Percentiles rank a stretch among this genome's conserved stretches.
These are phyloP conservation scores for Parietichytrium sp. DNA, from an alignment of 108 stramenopile genomes.

Conservation along the genomic window DNA sequence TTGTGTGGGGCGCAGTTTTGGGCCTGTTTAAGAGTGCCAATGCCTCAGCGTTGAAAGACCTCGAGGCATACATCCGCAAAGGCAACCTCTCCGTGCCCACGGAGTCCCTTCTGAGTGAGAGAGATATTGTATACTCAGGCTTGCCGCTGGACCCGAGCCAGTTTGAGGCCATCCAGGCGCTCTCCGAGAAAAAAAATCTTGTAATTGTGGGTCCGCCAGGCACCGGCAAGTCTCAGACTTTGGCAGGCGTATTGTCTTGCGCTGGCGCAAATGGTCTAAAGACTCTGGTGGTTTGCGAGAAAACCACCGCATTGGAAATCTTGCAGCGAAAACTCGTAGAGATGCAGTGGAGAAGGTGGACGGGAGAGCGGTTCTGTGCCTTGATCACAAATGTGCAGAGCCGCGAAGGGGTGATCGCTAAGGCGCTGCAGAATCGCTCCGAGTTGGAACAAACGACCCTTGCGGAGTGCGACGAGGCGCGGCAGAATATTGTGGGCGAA, in stretches of 20 bases:
- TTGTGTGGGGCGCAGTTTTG: constrained; percentile 15
- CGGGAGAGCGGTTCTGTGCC: constrained; percentile 1
- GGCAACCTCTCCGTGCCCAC: background rate
- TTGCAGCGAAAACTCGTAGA: constrained; percentile 11
- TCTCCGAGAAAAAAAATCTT: background rate
- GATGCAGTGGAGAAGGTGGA: constrained; percentile 5
- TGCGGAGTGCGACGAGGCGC: too few species aligned
- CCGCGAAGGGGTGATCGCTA: background rate
- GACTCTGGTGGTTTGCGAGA: constrained; percentile 4
- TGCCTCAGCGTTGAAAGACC: background rate
- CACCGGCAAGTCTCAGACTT: constrained; percentile 4
- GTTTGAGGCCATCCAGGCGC: constrained; percentile 33
- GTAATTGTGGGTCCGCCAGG: constrained; percentile 24
- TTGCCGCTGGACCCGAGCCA: constrained; percentile 37
- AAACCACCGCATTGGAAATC: constrained; percentile 6
- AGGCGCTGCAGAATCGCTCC: background rate
- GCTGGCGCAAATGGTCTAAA: background rate
- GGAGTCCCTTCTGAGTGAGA: background rate
- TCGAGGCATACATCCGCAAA: background rate
- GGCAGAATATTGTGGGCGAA: background rate
- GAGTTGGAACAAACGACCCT: background rate
- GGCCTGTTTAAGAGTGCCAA: constrained; percentile 5
- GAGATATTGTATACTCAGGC: background rate
- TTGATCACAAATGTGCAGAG: background rate
- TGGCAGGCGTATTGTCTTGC: constrained; percentile 14